A percentile compares a stretch with the other conserved stretches of the same genome.
These are phyloP conservation scores for Penicillium rolfsii DNA, from an alignment of 2,329 filamentous ascomycete species.

Conservation along the genomic window DNA sequence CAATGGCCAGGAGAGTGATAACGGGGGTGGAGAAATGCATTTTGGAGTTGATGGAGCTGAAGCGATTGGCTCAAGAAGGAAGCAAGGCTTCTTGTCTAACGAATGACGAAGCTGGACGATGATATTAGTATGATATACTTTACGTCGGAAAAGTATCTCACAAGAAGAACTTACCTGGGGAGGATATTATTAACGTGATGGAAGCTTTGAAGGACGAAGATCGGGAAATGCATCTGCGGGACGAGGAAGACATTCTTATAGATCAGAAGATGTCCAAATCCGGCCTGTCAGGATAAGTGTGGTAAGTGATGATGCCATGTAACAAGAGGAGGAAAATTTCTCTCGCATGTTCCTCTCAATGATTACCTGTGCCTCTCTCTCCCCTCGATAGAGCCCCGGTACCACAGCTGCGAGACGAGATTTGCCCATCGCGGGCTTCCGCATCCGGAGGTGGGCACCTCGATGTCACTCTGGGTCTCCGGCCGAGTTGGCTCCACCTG, in stretches of 20 bases:
- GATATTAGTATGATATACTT: slow-evolving; percentile 9
- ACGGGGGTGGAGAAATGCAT: slow-evolving; percentile 36
- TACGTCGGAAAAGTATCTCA: background rate
- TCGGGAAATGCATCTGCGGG: background rate
- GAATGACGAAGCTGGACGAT: slow-evolving; percentile 24
- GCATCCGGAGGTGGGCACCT: slow-evolving; percentile 25
- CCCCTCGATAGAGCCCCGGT: slow-evolving; percentile 19
- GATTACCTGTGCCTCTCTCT: slow-evolving; percentile 19
- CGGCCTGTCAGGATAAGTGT: slow-evolving; percentile 15
- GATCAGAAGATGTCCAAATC: slow-evolving; percentile 23
- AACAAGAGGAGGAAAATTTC: slow-evolving; percentile 15
- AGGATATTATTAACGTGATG: slow-evolving; percentile 13
- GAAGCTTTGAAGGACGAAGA: slow-evolving; percentile 7
- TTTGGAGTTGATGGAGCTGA: slow-evolving; percentile 11
- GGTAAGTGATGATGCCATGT: slow-evolving; percentile 26
- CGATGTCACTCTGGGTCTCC: slow-evolving; percentile 24
- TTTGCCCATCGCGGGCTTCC: slow-evolving; percentile 21
- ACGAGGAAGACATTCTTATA: slow-evolving; percentile 26
- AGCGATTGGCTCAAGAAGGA: slow-evolving; percentile 24
- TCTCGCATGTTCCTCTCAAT: slow-evolving; percentile 17
- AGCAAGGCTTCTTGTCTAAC: slow-evolving; percentile 26
- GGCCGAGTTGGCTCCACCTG: slow-evolving; percentile 9
- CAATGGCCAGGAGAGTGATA: slow-evolving; percentile 25
- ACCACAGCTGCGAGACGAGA: slow-evolving; percentile 9
- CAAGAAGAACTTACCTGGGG: slow-evolving; percentile 13